Evolutionary conservation across 2,329 filamentous ascomycete genomes (phyloP), one percentile per base, ranked within the genome.

Genomic region (Fusarium denticulatum): DNA sequence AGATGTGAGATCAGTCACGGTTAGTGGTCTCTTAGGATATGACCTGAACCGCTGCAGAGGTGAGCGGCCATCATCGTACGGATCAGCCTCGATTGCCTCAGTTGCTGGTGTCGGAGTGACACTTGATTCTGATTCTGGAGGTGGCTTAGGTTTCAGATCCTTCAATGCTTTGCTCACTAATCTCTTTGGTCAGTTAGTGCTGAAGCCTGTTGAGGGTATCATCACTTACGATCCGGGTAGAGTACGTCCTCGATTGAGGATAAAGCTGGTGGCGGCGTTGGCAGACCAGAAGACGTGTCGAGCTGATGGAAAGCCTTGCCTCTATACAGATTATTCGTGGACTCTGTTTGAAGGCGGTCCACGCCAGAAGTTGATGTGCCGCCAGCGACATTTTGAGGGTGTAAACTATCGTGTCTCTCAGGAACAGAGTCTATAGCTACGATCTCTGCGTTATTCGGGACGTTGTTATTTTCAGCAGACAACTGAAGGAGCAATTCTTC

Each of bases 1-100:
- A 3, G 94, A 93, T 1, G 95, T 90, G 30, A 98, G 84, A 81
- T 99, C 96, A 6, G 94, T 95, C 3, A 98, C 96, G 0, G 93
- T 94, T 13, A 98, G 87, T 0, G 93, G 90, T 79, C 94, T 96
- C 78, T 88, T 92, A 0, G 94, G 94, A 63, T 88, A 91, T 3
- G 90, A 90, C 42, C 95, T 92, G 77, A 97, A 97, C 39, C 93
- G 90, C 71, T 94, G 88, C 5, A 98, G 83, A 0, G 95, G 95
- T 4, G 88, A 86, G 26, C 81, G 82, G 5, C 74, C 78, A 57
- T 86, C 84, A 16, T 80, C 71, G 28, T 74, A 71, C 2, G 75
- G 50, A 13, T 78, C 66, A 40, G 46, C 50, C 18, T 62, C 56
- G 11, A 39, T 36, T 10, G 46, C 28, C 5, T 64, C 74, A 30